Base-by-base conservation (phyloP, 176 grass and related monocot species). In the Aegilops longissima region DNA sequence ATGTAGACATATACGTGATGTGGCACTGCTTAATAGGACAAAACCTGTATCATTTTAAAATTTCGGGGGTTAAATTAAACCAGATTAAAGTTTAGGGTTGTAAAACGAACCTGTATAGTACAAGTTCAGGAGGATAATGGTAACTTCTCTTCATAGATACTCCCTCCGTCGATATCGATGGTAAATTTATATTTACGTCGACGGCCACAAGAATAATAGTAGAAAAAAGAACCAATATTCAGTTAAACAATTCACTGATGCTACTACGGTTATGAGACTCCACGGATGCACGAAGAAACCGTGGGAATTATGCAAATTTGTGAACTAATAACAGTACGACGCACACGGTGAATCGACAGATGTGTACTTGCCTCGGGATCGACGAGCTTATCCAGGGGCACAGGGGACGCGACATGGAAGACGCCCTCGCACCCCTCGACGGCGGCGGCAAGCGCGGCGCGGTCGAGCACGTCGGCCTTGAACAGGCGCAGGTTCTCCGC, bases 401-500 rank as follows among this genome's bases (percentile, higher is more conserved):
- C 81, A 69, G 91, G 91, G 82, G 83, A 68, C 1, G 91, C 91
- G 17, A 70, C 20, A 23, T 93, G 88, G 80, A 93, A 88, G 62
- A 90, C 88, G 6, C 81, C 84, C 30, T 88, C 82, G 45, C 91
- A 90, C 0, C 88, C 88, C 7, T 38, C 85, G 77, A 93, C 78
- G 18, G 88, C 91, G 8, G 85, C 18, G 21, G 71, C 51, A 40
- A 93, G 18, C 36, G 71, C 24, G 65, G 49, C 52, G 39, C 70
- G 30, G 23, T 90, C 85, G 31, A 93, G 85, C 76, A 93, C 40
- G 78, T 93, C 88, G 13, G 91, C 88, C 69, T 90, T 88, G 67
- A 93, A 90, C 61, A 93, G 63, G 0, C 67, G 88, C 24, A 90
- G 85, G 16, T 84, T 93, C 39, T 88, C 77, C 12, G 54, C 70